These are phyloP conservation scores for Talaromyces rugulosus DNA, from an alignment of 2,329 filamentous ascomycete genomes.

Conservation along the genomic window DNA sequence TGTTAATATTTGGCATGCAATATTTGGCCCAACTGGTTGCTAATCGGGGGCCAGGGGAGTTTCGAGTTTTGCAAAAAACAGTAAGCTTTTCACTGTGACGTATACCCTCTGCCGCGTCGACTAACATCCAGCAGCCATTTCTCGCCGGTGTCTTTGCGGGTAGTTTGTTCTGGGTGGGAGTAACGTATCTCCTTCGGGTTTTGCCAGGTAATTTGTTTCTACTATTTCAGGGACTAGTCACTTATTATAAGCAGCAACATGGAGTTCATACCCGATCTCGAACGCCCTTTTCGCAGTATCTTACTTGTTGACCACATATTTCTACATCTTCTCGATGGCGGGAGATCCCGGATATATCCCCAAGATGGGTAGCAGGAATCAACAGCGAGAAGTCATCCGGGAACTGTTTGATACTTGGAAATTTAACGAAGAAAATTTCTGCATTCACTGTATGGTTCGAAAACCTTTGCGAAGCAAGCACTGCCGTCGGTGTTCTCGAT, in stretches of 20 bases:
- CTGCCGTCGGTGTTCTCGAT: conserved; percentile 84
- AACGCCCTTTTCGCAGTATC: conserved; percentile 70
- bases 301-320: conserved; percentile 69
- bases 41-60: conserved; percentile 78
- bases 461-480: conserved; percentile 93
- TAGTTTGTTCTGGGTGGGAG: conserved; percentile 73
- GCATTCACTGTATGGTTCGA: conserved; percentile 88
- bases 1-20: conserved; percentile 64
- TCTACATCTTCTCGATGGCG: conserved; percentile 81
- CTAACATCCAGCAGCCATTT: conserved; percentile 63
- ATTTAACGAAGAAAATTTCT: conserved; percentile 93
- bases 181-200: conserved; percentile 71
- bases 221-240: background rate
- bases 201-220: conserved; percentile 58
- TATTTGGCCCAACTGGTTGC: conserved; percentile 73
- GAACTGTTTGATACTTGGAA: conserved; percentile 80
- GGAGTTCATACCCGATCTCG: conserved; percentile 62
- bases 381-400: conserved; percentile 85
- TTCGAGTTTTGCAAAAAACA: conserved; percentile 86
- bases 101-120: conserved; percentile 9
- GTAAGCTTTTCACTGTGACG: conserved; percentile 44
- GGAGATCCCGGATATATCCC: conserved; percentile 91
- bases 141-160: conserved; percentile 89
- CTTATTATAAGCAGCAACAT: conserved; percentile 55
- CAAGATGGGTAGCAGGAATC: conserved; percentile 80